These are phyloP conservation scores for Metschnikowia lunata DNA, from an alignment of 805 yeast species.

Conservation along the genomic window DNA sequence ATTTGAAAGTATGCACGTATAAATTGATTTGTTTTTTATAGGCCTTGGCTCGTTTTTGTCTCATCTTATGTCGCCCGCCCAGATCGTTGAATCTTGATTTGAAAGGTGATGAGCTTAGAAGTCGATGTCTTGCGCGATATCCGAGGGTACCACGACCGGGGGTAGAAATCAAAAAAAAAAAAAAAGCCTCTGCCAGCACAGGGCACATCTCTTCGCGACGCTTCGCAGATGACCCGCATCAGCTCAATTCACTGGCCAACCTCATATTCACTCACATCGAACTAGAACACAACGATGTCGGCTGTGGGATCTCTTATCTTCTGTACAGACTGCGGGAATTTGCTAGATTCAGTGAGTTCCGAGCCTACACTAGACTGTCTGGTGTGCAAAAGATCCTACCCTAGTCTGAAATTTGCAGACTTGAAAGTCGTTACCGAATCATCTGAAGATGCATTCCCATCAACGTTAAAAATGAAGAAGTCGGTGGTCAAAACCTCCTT, in stretches of 20 bases:
- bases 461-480: conserved; percentile 69
- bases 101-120: conserved; percentile 6
- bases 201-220: conserved; percentile 8
- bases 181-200: background rate
- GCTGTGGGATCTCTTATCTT: conserved; percentile 93
- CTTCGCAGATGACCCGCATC: background rate
- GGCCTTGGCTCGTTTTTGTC: conserved; percentile 92
- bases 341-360: conserved; percentile 64
- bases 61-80: conserved; percentile 60
- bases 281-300: conserved; percentile 55
- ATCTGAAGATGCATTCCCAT: conserved; percentile 91
- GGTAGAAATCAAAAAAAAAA: conserved; percentile 3
- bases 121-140: conserved; percentile 2
- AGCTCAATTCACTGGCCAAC: too few relatives aligned
- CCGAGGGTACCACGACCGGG: conserved; percentile 7
- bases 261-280: too few relatives aligned
- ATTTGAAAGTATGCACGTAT: conserved; percentile 79
- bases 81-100: background rate
- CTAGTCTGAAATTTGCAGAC: conserved; percentile 56
- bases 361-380: conserved; percentile 52
- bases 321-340: conserved; percentile 88
- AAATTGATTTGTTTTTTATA: conserved; percentile 91
- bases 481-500: conserved; percentile 88
- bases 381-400: conserved; percentile 42
- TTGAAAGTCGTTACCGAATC: conserved; percentile 85